These are phyloP conservation scores for Pseudogymnoascus sp. DNA, from an alignment of 2,329 filamentous ascomycete species.

Conservation along the genomic window DNA sequence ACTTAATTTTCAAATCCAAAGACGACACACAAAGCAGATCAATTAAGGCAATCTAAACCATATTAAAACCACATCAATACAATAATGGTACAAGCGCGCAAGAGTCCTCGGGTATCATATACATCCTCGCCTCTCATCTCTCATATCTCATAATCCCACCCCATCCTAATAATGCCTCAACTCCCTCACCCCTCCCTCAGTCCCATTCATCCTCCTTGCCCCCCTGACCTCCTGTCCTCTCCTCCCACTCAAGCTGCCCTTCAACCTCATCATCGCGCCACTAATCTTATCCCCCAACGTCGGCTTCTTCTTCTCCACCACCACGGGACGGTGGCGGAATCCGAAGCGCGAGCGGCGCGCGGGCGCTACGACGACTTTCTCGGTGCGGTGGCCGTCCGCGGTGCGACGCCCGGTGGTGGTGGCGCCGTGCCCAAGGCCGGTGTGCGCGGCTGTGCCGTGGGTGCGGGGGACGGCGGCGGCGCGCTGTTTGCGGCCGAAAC, in stretches of 20 bases:
- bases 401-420: not conserved
- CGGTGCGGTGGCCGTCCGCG: not conserved
- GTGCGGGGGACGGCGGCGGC: not conserved
- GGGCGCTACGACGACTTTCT: not conserved
- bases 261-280: slow-evolving; percentile 65
- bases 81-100: not conserved
- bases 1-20: not conserved
- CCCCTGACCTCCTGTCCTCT: slow-evolving; percentile 59
- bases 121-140: not conserved
- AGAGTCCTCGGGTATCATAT: not conserved
- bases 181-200: slow-evolving; percentile 53
- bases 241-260: slow-evolving; percentile 57
- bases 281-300: slow-evolving; percentile 69
- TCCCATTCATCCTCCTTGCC: slow-evolving; percentile 64
- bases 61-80: not conserved
- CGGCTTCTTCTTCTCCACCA: slow-evolving; percentile 59
- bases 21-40: not conserved
- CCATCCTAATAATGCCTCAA: slow-evolving; percentile 26
- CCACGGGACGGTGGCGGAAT: slow-evolving; percentile 36
- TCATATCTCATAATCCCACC: not conserved
- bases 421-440: not conserved
- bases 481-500: not conserved
- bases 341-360: slow-evolving; percentile 11
- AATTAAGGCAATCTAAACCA: not conserved
- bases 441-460: not conserved